Evolutionary conservation across 768 basidiomycete genomes (phyloP).

Genomic region (Phanerochaete carnosa): DNA sequence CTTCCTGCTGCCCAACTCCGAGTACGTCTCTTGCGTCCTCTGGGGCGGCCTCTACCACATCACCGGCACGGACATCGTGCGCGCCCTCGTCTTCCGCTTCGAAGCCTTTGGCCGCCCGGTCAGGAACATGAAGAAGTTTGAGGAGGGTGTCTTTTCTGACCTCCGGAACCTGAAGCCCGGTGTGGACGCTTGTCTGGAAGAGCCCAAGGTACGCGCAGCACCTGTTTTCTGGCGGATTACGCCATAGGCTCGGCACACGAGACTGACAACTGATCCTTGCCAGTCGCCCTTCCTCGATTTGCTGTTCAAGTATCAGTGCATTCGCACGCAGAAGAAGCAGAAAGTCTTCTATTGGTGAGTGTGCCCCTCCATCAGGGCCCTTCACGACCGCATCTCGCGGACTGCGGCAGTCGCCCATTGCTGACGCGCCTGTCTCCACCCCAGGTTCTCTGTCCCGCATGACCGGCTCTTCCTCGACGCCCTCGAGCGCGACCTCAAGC

Average conservation of each 20-base stretch:
- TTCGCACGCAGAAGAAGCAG: slow-evolving; percentile 97
- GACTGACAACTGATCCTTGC: background rate
- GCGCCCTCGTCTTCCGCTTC: slow-evolving; percentile 92
- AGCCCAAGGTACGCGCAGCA: slow-evolving; percentile 74
- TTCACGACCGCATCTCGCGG: slow-evolving; percentile 1
- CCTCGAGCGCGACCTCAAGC: slow-evolving; percentile 91
- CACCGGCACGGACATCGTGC: slow-evolving; percentile 95
- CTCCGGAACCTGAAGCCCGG: slow-evolving; percentile 93
- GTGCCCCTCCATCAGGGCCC: background rate
- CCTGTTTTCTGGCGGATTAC: background rate
- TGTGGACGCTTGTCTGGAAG: slow-evolving; percentile 87
- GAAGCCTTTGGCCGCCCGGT: slow-evolving; percentile 92
- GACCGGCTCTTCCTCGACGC: slow-evolving; percentile 97
- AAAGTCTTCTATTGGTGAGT: slow-evolving; percentile 97
- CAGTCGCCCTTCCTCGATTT: slow-evolving; percentile 92
- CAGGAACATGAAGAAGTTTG: slow-evolving; percentile 93
- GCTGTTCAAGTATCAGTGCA: slow-evolving; percentile 94
- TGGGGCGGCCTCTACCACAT: slow-evolving; percentile 93
- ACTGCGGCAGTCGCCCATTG: background rate
- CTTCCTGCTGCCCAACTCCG: slow-evolving; percentile 83
- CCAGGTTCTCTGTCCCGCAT: slow-evolving; percentile 94
- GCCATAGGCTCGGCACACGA: background rate
- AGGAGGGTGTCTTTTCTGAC: slow-evolving; percentile 95
- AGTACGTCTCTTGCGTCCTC: slow-evolving; percentile 86
- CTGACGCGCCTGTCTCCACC: background rate